Evolutionary conservation across 2,329 filamentous ascomycete species (phyloP).

Genomic region (Trichoderma simmonsii): DNA sequence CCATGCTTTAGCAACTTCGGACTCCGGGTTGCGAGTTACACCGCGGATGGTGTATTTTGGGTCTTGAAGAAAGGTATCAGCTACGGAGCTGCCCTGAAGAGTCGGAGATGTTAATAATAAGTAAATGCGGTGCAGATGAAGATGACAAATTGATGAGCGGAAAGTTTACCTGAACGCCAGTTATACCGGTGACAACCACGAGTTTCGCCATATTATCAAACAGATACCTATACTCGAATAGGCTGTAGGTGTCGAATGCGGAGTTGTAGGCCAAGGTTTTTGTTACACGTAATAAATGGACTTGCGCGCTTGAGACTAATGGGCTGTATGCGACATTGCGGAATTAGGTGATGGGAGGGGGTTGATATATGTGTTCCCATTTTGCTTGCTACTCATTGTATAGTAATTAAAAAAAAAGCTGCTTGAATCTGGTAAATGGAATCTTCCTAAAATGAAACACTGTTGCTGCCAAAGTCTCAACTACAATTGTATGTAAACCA

Average conservation of each 20-base stretch:
- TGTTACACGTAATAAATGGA: not conserved
- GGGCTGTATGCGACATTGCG: not conserved
- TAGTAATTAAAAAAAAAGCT: not conserved
- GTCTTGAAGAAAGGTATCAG: slow-evolving; percentile 20
- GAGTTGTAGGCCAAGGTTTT: too few relatives aligned
- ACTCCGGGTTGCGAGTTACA: slow-evolving; percentile 25
- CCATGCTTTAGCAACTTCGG: slow-evolving; percentile 22
- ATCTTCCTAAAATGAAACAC: not conserved
- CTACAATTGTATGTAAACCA: not conserved
- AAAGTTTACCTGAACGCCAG: not conserved
- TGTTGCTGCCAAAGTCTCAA: not conserved
- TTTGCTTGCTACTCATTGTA: not conserved
- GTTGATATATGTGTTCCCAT: not conserved
- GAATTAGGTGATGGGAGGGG: not conserved
- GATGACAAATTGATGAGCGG: not conserved
- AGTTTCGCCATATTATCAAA: not conserved
- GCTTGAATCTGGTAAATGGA: not conserved
- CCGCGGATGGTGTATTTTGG: slow-evolving; percentile 26
- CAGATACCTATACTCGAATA: not conserved
- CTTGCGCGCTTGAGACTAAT: not conserved
- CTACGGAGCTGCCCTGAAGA: slow-evolving; percentile 24
- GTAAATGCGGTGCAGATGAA: not conserved
- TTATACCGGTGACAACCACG: slow-evolving; percentile 6
- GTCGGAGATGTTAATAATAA: not conserved
- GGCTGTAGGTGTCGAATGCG: not conserved